Evolutionary conservation across 1,284 basidiomycete species (phyloP), one percentile per base, ranked within the genome.

Genomic region (Ceratobasidium sp.): DNA sequence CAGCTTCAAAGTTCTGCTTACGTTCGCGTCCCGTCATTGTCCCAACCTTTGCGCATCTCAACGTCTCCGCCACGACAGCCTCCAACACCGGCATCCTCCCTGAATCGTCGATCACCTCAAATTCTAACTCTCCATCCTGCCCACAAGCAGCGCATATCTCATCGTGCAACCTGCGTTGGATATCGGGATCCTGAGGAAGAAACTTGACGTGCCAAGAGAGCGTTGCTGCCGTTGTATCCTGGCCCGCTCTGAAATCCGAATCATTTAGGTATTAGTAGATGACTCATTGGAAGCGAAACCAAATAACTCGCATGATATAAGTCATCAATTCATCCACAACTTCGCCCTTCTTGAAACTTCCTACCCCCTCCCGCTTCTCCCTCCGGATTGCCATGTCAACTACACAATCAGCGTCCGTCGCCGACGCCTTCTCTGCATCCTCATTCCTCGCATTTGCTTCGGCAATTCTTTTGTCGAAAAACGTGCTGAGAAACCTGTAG

Each of bases 371-470:
- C 13, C 52, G 13, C 1, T 2, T 16, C 28, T 67, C 64, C 6
- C 52, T 30, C 46, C 59, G 54, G 8, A 59, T 6, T 7, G 59
- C 21, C 67, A 70, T 70, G 21, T 70, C 67, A 54, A 70, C 21
- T 7, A 70, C 55, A 47, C 67, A 70, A 38, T 70, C 67, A 7
- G 67, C 67, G 26, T 70, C 67, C 8, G 55, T 70, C 21, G 55
- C 67, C 11, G 59, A 55, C 8, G n/a, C 28, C 43, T 28, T 32
- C 5, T 21, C 28, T 5, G 21, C 26, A 11, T 23, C 32, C 18
- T 28, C n/a, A 2, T 46, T 14, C 5, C 46, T 52, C 41, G 4
- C 11, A 9, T 14, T 61, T n/a, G 66, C 54, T 23, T 44, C 18
- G 16, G 26, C 43, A 11, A 70, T 59, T n/a, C 23, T 30, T 16